These are phyloP conservation scores for Mariannaea elegans DNA, from an alignment of 2,329 filamentous ascomycete genomes.

Conservation along the genomic window DNA sequence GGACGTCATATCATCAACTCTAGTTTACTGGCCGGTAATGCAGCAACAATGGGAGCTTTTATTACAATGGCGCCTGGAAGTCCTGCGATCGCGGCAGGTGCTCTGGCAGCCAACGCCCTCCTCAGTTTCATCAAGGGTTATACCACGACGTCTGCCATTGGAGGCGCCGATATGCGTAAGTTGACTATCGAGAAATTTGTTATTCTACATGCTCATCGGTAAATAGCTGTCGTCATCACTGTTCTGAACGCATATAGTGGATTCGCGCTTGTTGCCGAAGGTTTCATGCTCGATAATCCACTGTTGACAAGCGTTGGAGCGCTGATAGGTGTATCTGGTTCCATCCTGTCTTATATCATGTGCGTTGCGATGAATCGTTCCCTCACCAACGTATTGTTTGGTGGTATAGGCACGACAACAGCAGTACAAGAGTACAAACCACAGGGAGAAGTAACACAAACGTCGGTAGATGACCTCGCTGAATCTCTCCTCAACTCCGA, in stretches of 20 bases:
- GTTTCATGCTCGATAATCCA: conserved; percentile 90
- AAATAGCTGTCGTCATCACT: conserved; percentile 79
- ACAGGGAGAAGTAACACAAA: conserved; percentile 81
- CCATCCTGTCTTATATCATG: conserved; percentile 86
- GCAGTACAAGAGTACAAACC: conserved; percentile 73
- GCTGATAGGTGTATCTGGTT: conserved; percentile 87
- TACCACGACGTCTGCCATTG: conserved; percentile 88
- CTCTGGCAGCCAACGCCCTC: conserved; percentile 77
- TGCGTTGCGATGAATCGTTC: conserved; percentile 93
- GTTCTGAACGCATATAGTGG: conserved; percentile 92
- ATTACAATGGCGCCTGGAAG: conserved; percentile 82
- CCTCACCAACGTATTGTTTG: conserved; percentile 88
- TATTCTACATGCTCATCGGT: conserved; percentile 17
- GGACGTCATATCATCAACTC: conserved; percentile 81
- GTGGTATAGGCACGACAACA: conserved; percentile 74
- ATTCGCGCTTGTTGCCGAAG: conserved; percentile 89
- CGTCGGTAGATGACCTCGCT: conserved; percentile 81
- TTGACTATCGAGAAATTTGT: not conserved
- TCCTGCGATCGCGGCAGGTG: conserved; percentile 80
- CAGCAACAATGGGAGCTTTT: conserved; percentile 86
- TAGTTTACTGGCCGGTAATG: conserved; percentile 77
- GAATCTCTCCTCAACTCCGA: conserved; percentile 80
- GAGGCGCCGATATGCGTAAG: conserved; percentile 88
- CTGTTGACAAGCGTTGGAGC: conserved; percentile 86
- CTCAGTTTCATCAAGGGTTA: conserved; percentile 88